A percentile compares a stretch with the other conserved stretches of the same genome.
Conservation (phyloP, 805 yeast genomes). For the Kodamaea nitidulidarum region DNA sequence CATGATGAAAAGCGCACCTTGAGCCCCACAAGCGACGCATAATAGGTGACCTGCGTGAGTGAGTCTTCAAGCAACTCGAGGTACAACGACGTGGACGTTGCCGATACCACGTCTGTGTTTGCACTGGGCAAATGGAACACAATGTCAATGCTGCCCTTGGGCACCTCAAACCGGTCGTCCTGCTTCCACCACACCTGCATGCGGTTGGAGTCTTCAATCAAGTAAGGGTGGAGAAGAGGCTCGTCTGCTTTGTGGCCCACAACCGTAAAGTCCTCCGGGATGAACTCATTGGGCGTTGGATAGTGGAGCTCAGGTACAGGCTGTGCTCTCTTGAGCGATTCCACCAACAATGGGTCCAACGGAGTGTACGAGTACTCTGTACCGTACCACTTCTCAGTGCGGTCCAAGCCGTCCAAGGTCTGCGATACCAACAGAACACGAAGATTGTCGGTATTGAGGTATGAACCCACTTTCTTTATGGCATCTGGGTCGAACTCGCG, state of each 20-base stretch:
- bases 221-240: constrained; percentile 54
- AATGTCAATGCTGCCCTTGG: constrained; percentile 71
- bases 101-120: constrained; percentile 52
- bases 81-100: constrained; percentile 57
- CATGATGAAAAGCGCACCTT: constrained; percentile 52
- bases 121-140: constrained; percentile 64
- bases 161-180: constrained; percentile 85
- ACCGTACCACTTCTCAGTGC: constrained; percentile 83
- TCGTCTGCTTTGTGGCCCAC: constrained; percentile 30
- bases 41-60: constrained; percentile 71
- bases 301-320: constrained; percentile 41
- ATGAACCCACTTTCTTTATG: constrained; percentile 46
- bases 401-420: constrained; percentile 42
- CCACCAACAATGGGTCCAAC: constrained; percentile 38
- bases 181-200: constrained; percentile 80
- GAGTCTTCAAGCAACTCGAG: constrained; percentile 72
- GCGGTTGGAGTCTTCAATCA: constrained; percentile 49
- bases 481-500: constrained; percentile 55
- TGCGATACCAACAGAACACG: constrained; percentile 53
- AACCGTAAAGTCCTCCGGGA: constrained; percentile 75
- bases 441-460: constrained; percentile 56
- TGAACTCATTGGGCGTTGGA: constrained; percentile 74
- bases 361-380: constrained; percentile 61
- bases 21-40: constrained; percentile 80
- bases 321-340: constrained; percentile 27